Percentiles rank a stretch among this genome's conserved stretches.
Conservation (phyloP, 305 asterid genomes). For the Fraxinus velutina region DNA sequence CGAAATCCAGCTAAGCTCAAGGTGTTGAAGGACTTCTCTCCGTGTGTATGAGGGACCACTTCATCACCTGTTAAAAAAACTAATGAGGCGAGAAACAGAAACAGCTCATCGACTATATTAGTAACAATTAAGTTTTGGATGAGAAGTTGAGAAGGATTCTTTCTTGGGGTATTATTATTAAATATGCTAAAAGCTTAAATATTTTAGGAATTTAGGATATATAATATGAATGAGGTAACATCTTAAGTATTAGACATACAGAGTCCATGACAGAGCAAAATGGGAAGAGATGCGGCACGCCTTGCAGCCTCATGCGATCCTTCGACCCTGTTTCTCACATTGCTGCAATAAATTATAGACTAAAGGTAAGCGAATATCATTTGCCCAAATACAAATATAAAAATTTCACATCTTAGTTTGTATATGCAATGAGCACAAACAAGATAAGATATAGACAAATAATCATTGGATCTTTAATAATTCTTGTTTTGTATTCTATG, state of each 20-base stretch:
- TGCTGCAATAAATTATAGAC: slow-evolving; percentile 43
- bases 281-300: slow-evolving; percentile 88
- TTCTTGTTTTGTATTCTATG: background rate
- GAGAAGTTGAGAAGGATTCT: background rate
- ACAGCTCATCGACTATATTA: background rate
- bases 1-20: slow-evolving; percentile 81
- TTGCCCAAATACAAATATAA: background rate
- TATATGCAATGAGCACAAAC: background rate
- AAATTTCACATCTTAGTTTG: background rate
- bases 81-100: background rate
- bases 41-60: slow-evolving; percentile 70
- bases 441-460: background rate
- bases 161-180: background rate
- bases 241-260: slow-evolving; percentile 50
- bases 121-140: background rate
- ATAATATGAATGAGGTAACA: background rate
- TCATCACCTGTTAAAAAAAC: slow-evolving; percentile 64
- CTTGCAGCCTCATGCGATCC: slow-evolving; percentile 76
- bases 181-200: background rate
- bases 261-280: slow-evolving; percentile 78
- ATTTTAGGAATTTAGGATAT: background rate
- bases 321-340: slow-evolving; percentile 64
- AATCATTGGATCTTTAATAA: background rate
- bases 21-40: slow-evolving; percentile 68
- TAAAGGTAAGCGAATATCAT: background rate